Conservation (phyloP, 2,329 filamentous ascomycete genomes). For the Phialocephala sp. region DNA sequence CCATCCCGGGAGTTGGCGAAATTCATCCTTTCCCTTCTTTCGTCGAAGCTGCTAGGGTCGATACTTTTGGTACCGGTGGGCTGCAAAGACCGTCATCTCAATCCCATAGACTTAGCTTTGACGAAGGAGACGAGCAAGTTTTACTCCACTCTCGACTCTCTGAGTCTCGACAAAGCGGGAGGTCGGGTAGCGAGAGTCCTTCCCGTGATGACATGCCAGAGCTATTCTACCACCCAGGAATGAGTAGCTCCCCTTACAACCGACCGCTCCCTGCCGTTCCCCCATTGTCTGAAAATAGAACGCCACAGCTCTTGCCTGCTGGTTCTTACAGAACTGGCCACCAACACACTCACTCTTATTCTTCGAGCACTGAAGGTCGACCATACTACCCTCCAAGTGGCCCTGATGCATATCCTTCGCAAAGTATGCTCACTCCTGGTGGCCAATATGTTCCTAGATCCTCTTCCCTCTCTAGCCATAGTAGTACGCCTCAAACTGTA, state of each 20-base stretch:
- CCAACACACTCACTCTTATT: slow-evolving; percentile 54
- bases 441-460: slow-evolving; percentile 67
- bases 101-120: slow-evolving; percentile 82
- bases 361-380: slow-evolving; percentile 52
- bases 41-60: slow-evolving; percentile 59
- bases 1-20: slow-evolving; percentile 54
- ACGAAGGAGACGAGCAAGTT: slow-evolving; percentile 84
- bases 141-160: slow-evolving; percentile 62
- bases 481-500: slow-evolving; percentile 77
- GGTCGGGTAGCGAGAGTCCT: slow-evolving; percentile 66
- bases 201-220: slow-evolving; percentile 79
- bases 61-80: slow-evolving; percentile 90
- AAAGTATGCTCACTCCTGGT: slow-evolving; percentile 49
- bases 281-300: slow-evolving; percentile 51
- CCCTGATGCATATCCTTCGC: slow-evolving; percentile 44
- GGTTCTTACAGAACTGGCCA: slow-evolving; percentile 65
- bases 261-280: slow-evolving; percentile 69
- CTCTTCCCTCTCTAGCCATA: slow-evolving; percentile 82
- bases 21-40: slow-evolving; percentile 63
- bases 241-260: slow-evolving; percentile 65
- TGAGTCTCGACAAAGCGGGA: slow-evolving; percentile 48
- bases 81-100: slow-evolving; percentile 75
- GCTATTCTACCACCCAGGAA: slow-evolving; percentile 91
- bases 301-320: slow-evolving; percentile 55
- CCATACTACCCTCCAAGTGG: slow-evolving; percentile 36